Evolutionary conservation across 306 rosid species (phyloP), one percentile per base, ranked within the genome.

Genomic region (Glycine latifolia): DNA sequence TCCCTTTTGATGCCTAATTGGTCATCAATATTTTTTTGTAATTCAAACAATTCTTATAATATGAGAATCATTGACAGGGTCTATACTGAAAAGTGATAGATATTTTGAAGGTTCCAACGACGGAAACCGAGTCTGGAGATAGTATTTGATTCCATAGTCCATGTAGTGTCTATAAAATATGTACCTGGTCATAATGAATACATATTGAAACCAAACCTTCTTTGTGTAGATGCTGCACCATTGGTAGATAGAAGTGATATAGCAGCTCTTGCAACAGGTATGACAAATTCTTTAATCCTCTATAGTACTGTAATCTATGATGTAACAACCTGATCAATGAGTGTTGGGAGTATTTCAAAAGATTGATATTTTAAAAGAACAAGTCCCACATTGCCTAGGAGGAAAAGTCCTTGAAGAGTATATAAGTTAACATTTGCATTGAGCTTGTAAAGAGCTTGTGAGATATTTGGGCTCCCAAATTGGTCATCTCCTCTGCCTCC

Each of bases 241-340:
- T 79, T 53, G 12, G 87, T 83, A 48, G 79, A 86, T 15, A 85
- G 88, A 79, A 59, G 85, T 53, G 97, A 93, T 79, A 84, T 95
- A 74, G 92, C 89, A 33, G 88, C 91, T 56, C 88, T 95, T 78
- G 98, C 99, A 15, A 91, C 94, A 84, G 99, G 99, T 95, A 89
- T 72, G 84, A 35, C 14, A 50, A 67, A 71, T 50, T 74, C 49
- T 87, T 76, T 74, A 26, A 83, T 62, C 68, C 73, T 71, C 39
- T 71, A 54, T 0, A 69, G n/a, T 46, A 12, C 70, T 65, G 44
- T 76, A 44, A 31, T 68, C 4, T 35, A 43, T 58, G 33, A 17
- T 46, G 14, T 3, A 10, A 47, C 78, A 76, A 33, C 59, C 17
- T 55, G 67, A 35, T 67, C 17, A 52, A 67, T 44, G 44, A 49